Conservation (phyloP, 1,139 yeast genomes). For the Pneumocystis sp. region DNA sequence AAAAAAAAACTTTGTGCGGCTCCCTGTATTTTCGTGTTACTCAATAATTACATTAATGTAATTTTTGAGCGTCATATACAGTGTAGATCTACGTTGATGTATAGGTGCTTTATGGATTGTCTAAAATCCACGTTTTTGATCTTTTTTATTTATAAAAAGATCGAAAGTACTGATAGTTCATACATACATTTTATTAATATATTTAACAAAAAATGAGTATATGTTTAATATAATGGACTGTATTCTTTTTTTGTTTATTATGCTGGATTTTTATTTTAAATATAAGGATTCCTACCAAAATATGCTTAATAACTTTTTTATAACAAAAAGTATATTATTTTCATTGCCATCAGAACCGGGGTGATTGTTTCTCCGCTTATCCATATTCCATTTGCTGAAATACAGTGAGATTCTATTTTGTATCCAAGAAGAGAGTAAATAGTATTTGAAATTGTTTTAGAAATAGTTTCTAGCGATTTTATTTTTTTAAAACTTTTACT, state of each 20-base stretch:
- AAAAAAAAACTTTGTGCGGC: not conserved
- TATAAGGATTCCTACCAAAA: not conserved
- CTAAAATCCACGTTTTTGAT: not conserved
- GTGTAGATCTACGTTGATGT: not conserved
- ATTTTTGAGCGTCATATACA: not conserved
- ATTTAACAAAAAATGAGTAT: not conserved
- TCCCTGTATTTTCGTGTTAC: not conserved
- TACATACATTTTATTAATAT: not conserved
- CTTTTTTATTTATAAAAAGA: not conserved
- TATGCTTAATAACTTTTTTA: not conserved
- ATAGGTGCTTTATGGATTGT: not conserved
- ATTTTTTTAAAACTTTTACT: not conserved
- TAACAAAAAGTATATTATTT: not conserved
- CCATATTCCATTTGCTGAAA: not conserved
- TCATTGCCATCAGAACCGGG: not conserved
- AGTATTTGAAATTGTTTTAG: not conserved
- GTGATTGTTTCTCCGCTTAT: not conserved
- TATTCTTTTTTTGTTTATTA: not conserved
- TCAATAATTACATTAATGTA: not conserved
- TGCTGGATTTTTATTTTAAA: not conserved
- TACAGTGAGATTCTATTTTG: not conserved
- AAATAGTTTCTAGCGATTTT: not conserved
- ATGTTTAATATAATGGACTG: not conserved
- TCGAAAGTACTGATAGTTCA: not conserved
- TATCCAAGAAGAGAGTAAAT: not conserved